These are phyloP conservation scores for Gypsophila paniculata DNA, from an alignment of 179 eudicot species.

Conservation along the genomic window DNA sequence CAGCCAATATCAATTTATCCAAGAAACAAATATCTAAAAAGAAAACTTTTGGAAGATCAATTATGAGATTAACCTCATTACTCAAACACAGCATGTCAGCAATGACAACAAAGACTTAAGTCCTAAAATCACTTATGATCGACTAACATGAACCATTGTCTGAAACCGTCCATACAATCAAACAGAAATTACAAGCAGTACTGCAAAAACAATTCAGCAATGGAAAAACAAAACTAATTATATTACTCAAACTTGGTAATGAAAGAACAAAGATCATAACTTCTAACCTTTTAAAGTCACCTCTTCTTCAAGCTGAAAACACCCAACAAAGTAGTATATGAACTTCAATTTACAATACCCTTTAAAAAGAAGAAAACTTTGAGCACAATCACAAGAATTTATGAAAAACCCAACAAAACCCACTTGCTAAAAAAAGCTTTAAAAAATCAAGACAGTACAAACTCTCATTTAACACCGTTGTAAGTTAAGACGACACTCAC, in stretches of 20 bases:
- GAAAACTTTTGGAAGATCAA: not conserved
- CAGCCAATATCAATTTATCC: not conserved
- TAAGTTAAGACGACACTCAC: too few species aligned
- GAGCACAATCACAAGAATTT: not conserved
- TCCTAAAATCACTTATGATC: too few species aligned
- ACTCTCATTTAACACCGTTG: too few species aligned
- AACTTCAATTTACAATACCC: not conserved
- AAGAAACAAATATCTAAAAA: not conserved
- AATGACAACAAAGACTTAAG: too few species aligned
- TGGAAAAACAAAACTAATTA: too few species aligned
- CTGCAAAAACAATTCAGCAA: not conserved
- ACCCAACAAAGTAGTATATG: conserved; percentile 1
- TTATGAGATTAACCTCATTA: not conserved
- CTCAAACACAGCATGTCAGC: not conserved
- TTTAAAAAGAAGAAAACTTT: conserved; percentile 5
- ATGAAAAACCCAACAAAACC: conserved; percentile 22
- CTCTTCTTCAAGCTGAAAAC: conserved; percentile 5
- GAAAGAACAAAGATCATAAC: not conserved
- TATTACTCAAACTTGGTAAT: too few species aligned
- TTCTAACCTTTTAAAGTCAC: conserved; percentile 15
- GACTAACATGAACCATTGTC: too few species aligned
- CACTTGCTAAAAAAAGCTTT: conserved; percentile 16
- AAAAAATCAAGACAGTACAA: too few species aligned
- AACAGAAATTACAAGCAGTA: not conserved
- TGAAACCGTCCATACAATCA: not conserved